Evolutionary conservation across 306 rosid species (phyloP).

Genomic region (Acacia confusa): DNA sequence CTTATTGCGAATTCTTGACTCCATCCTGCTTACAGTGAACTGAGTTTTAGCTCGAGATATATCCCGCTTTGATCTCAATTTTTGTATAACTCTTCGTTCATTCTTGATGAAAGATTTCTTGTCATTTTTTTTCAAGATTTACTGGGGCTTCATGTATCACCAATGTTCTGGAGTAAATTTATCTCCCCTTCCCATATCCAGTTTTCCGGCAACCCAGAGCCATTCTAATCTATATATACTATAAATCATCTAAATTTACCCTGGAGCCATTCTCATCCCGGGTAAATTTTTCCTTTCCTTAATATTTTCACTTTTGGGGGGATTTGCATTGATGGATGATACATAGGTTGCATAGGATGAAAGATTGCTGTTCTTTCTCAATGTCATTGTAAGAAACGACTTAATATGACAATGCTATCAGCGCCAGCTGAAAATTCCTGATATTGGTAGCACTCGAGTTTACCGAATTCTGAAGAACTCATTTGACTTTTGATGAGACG

Average conservation of each 20-base stretch:
- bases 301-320: background rate
- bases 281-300: conserved; percentile 5
- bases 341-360: background rate
- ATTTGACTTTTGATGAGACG: background rate
- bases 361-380: conserved; percentile 7
- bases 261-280: background rate
- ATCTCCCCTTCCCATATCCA: background rate
- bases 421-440: background rate
- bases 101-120: background rate
- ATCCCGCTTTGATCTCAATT: conserved; percentile 18
- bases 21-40: conserved; percentile 24
- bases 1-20: conserved; percentile 14
- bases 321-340: conserved; percentile 20
- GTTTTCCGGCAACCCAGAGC: background rate
- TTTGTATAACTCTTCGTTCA: conserved; percentile 3
- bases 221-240: background rate
- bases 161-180: conserved; percentile 10
- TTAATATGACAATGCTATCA: background rate
- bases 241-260: background rate
- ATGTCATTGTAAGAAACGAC: background rate
- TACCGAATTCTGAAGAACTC: background rate
- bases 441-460: background rate
- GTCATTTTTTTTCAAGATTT: background rate
- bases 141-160: conserved; percentile 13
- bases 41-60: conserved; percentile 24